phyloP scores from a whole-genome alignment of 2,329 filamentous ascomycete genomes.

The Geosmithia putterillii region DNA sequence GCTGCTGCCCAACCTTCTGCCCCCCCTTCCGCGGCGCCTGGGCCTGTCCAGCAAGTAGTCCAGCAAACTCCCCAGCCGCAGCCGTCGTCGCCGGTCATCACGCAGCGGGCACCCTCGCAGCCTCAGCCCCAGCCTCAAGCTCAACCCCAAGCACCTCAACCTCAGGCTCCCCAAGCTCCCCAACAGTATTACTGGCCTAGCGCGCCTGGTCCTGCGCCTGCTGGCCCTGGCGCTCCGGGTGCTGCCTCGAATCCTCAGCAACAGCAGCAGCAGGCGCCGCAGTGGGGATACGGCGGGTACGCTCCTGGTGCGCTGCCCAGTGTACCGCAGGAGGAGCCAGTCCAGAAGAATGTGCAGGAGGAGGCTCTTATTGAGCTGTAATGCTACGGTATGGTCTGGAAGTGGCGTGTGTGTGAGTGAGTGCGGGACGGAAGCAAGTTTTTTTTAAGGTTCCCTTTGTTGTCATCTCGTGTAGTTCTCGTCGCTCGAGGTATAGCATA shows the following conservation, averaged over 20 bases:
- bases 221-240: neutral
- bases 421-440: too few relatives aligned
- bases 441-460: too few relatives aligned
- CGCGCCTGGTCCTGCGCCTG: neutral
- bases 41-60: conserved; percentile 12
- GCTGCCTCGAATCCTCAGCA: conserved; percentile 5
- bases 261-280: conserved; percentile 12
- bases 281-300: conserved; percentile 37
- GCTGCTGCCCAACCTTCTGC: conserved; percentile 16
- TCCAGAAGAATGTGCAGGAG: conserved; percentile 44
- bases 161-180: conserved; percentile 10
- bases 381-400: too few relatives aligned
- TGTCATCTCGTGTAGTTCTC: too few relatives aligned
- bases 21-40: conserved; percentile 19
- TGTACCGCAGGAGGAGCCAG: conserved; percentile 33
- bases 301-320: conserved; percentile 52
- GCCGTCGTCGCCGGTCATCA: conserved; percentile 9
- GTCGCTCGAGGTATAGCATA: too few relatives aligned
- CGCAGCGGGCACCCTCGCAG: conserved; percentile 16
- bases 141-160: conserved; percentile 12
- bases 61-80: conserved; percentile 6
- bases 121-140: conserved; percentile 14
- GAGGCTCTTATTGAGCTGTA: conserved; percentile 73
- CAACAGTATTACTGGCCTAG: conserved; percentile 13
- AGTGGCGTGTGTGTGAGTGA: too few relatives aligned